Evolutionary conservation across 2,329 filamentous ascomycete species (phyloP), one percentile per base, ranked within the genome.

Genomic region (Diaporthe citriasiana): DNA sequence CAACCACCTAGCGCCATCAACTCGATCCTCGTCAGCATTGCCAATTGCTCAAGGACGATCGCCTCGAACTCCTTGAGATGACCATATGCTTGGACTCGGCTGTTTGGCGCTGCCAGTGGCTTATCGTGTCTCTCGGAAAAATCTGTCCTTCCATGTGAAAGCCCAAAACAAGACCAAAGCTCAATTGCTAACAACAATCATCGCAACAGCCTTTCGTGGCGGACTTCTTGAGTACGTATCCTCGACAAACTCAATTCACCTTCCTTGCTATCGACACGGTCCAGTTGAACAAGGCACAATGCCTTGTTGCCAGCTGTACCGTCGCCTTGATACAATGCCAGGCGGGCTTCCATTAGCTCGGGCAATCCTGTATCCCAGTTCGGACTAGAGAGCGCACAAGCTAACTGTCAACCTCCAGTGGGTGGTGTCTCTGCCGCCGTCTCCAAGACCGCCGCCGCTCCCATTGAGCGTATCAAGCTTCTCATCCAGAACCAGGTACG

Each of bases 401-500:
- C 77, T 79, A 63, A 78, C 76, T 65, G 13, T 79, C 81, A 80
- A 80, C 83, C 79, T 82, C 84, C 82, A 97, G 95, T 99, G 97
- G 97, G 97, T 93, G 97, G 97, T 98, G 93, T 99, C 82, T 98
- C 97, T 85, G 97, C 97, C 88, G 97, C 97, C 88, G 95, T 99
- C 93, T 99, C 97, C 87, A 99, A 99, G 95, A 99, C 97, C 82
- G 97, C 97, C 85, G 97, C 97, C 86, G 97, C 97, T 89, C 97
- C 97, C 89, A 99, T 99, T 83, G 97, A 99, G 95, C 97, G 97
- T 95, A 93, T 99, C 90, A 99, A 99, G 95, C 97, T 99, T 85
- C 94, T 99, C 85, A 97, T 99, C 90, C 97, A 99, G 92, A 99
- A 99, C 91, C 97, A 99, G 94, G 95, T 98, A 92, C 80, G 95